These are phyloP conservation scores for Microcos paniculata DNA, from an alignment of 345 rosid species.

Conservation along the genomic window DNA sequence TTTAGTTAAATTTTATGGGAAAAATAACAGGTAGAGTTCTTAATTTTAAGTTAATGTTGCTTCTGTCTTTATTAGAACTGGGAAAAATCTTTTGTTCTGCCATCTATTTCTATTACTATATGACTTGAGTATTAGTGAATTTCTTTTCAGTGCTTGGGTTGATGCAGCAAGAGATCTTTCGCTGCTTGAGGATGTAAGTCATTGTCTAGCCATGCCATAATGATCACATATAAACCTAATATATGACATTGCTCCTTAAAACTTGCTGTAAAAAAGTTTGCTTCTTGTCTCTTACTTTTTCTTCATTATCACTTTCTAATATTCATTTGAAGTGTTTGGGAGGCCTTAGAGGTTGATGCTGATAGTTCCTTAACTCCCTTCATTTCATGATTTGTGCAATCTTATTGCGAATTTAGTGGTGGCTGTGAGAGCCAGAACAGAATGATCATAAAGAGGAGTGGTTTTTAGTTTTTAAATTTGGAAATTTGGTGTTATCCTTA, in stretches of 20 bases:
- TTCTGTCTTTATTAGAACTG: not conserved
- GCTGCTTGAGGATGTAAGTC: constrained; percentile 16
- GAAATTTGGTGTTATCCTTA: not conserved
- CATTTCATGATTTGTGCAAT: not conserved
- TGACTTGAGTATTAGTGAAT: not conserved
- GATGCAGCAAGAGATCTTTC: constrained; percentile 3
- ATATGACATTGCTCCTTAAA: not conserved
- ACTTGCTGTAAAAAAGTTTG: not conserved
- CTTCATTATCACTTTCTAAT: not conserved
- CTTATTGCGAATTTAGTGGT: not conserved
- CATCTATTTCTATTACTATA: not conserved
- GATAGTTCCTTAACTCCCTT: not conserved
- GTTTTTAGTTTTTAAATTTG: not conserved
- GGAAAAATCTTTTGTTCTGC: not conserved
- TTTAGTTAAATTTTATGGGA: constrained; percentile 14
- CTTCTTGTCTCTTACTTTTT: not conserved
- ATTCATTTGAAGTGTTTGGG: not conserved
- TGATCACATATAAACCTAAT: not conserved
- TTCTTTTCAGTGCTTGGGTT: constrained; percentile 5
- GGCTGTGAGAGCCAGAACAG: not conserved
- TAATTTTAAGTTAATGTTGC: not conserved
- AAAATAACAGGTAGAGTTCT: constrained; percentile 4
- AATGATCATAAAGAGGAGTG: not conserved
- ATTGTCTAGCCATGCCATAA: not conserved
- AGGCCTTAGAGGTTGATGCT: not conserved